phyloP scores from a whole-genome alignment of 2,329 filamentous ascomycete genomes.

The Emericellopsis atlantica region DNA sequence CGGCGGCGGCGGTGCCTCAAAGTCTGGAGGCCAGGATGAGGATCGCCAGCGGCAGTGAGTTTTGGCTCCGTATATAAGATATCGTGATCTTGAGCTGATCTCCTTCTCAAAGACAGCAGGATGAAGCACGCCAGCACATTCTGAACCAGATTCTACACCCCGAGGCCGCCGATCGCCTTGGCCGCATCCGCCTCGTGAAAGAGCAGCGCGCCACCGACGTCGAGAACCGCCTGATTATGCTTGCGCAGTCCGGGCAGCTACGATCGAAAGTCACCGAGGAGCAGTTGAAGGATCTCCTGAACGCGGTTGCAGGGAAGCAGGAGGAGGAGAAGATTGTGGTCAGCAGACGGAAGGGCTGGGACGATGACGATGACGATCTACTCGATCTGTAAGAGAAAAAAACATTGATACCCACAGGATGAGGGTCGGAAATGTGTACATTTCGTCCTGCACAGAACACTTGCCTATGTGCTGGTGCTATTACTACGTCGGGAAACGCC shows the following conservation, averaged over 20 bases:
- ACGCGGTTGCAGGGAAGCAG: slow-evolving; percentile 68
- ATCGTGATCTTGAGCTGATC: neutral
- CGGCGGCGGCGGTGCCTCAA: slow-evolving; percentile 23
- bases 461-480: neutral
- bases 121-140: slow-evolving; percentile 63
- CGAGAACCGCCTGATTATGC: slow-evolving; percentile 84
- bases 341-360: slow-evolving; percentile 67
- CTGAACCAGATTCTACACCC: slow-evolving; percentile 90
- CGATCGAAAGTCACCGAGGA: slow-evolving; percentile 79
- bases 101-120: slow-evolving; percentile 26
- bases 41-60: slow-evolving; percentile 45
- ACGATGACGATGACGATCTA: slow-evolving; percentile 74
- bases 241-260: slow-evolving; percentile 80
- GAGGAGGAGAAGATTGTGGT: slow-evolving; percentile 81
- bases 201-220: slow-evolving; percentile 80
- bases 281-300: slow-evolving; percentile 85
- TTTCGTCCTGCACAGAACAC: neutral
- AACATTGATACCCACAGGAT: neutral
- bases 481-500: neutral
- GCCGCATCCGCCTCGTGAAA: slow-evolving; percentile 91
- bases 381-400: slow-evolving; percentile 38
- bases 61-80: neutral
- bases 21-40: slow-evolving; percentile 28
- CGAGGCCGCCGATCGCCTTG: slow-evolving; percentile 83
- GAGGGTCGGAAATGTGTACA: neutral